Evolutionary conservation across 2,329 filamentous ascomycete species (phyloP), one percentile per base, ranked within the genome.

Genomic region (Neocatenulostroma microsporum): DNA sequence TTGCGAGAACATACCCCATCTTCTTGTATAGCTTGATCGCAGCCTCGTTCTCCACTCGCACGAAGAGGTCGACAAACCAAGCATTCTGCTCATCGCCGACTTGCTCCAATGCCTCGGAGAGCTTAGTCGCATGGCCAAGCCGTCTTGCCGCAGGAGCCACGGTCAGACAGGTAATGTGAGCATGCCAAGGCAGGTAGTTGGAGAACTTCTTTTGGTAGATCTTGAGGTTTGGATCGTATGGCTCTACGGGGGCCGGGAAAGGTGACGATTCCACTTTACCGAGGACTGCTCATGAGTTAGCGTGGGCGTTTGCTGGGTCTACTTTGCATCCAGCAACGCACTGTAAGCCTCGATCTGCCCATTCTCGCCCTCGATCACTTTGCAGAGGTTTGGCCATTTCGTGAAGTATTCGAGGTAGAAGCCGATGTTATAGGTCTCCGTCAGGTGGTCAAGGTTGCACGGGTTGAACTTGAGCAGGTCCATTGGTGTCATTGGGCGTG

Each of bases 131-230:
- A 51, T 95, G 83, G 12, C 91, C 89, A 12, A 91, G 73, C 28
- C 91, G 77, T 19, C 91, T 80, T 33, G 86, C 86, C 39, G 82
- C 78, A 0, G 91, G 91, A 1, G 89, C 82, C 14, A 98, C 85
- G 0, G 91, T 96, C 34, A 98, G 72, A 23, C 89, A 91, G 4
- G 91, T 98, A 57, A 98, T 94, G 64, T 98, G 91, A 14, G 87
- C 89, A 66, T 98, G 91, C 85, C 87, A 96, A n/a, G 89, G 89
- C n/a, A 94, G 81, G 66, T 93, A 94, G 66, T 95, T 68, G 3
- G 65, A 60, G 44, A 63, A 61, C 10, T 64, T 58, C 47, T 61
- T 65, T 26, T 50, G 50, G 37, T 60, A 61, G 36, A 56, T 50
- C 14, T 51, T 55, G 15, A 60, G 42, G 30, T 50, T 36, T 11